Evolutionary conservation across 2,329 filamentous ascomycete genomes (phyloP), one percentile per base, ranked within the genome.

Genomic region (Coniochaeta sp.): DNA sequence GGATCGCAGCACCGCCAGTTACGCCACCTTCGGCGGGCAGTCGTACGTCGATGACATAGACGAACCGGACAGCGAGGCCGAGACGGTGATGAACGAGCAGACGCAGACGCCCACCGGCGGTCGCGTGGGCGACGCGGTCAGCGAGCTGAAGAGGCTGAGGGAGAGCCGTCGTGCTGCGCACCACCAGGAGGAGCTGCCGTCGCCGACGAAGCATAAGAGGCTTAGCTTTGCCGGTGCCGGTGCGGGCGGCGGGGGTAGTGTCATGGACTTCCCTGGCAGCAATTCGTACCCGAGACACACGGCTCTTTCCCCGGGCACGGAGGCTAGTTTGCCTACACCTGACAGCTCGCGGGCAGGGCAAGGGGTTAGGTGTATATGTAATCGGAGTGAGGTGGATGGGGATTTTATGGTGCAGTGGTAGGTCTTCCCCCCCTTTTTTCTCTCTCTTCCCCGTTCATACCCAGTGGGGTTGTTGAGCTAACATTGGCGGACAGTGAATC

Each of bases 331-430:
- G 40, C 68, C 69, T 3, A 78, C 73, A 3, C 72, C 75, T 9
- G 72, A 73, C 28, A 70, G 71, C 30, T 64, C 64, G 20, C 67
- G 71, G 22, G 67, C 65, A n/a, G n/a, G n/a, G 42, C 70, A 71
- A 40, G 68, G 67, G 20, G 73, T 84, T 28, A 73, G 81, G 55
- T 86, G 82, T 58, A 70, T 83, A 16, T 86, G 82, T 62, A 73
- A 74, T 52, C 65, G 67, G 50, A 50, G 54, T n/a, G 67, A 69
- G 49, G 62, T 65, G 30, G 72, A 75, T 40, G 64, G 62, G 35
- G 71, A 74, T 45, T 82, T 82, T 57, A 76, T 85, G 75, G 74
- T 86, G 53, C 80, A 83, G 65, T 86, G 82, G 82, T 85, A 72
- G 54, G 76, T 65, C 33, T 50, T 47, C 27, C 27, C 18, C 51